A percentile compares a stretch with the other conserved stretches of the same genome.
Evolutionary conservation across 495 filamentous ascomycete genomes (phyloP).

Genomic region (Aspergillus heteromorphus): DNA sequence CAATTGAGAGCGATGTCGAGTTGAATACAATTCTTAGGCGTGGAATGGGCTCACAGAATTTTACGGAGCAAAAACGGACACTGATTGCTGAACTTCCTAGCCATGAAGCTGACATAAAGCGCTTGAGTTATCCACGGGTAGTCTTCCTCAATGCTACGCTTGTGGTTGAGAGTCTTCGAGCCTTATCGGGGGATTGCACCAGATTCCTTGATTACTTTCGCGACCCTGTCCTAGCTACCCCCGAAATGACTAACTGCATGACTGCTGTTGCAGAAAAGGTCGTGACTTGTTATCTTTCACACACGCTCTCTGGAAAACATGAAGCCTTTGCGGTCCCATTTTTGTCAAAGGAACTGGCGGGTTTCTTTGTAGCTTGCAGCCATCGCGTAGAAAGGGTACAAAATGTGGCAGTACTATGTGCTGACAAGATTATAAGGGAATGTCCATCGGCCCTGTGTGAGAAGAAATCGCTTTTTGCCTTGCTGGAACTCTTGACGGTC

Average conservation of each 20-base stretch:
- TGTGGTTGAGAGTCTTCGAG: slow-evolving; percentile 78
- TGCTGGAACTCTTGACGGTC: slow-evolving; percentile 83
- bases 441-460: slow-evolving; percentile 90
- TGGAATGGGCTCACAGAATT: slow-evolving; percentile 69
- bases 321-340: slow-evolving; percentile 76
- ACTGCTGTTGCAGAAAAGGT: slow-evolving; percentile 69
- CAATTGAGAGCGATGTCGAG: slow-evolving; percentile 90
- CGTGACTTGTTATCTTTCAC: slow-evolving; percentile 66
- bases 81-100: slow-evolving; percentile 67
- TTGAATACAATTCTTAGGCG: slow-evolving; percentile 85
- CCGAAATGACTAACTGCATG: slow-evolving; percentile 82
- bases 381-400: slow-evolving; percentile 89
- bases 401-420: slow-evolving; percentile 70
- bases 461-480: slow-evolving; percentile 79
- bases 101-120: slow-evolving; percentile 69
- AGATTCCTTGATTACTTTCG: slow-evolving; percentile 85
- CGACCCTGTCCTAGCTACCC: slow-evolving; percentile 74
- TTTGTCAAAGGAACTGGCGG: slow-evolving; percentile 79
- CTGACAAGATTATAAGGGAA: slow-evolving; percentile 74
- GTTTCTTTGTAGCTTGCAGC: slow-evolving; percentile 81
- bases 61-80: slow-evolving; percentile 70
- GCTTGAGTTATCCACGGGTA: slow-evolving; percentile 77
- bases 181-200: slow-evolving; percentile 77
- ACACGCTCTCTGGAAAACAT: slow-evolving; percentile 61
- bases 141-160: slow-evolving; percentile 86